Evolutionary conservation across 2,329 filamentous ascomycete species (phyloP), one percentile per base, ranked within the genome.

Genomic region (Talaromyces sp.): DNA sequence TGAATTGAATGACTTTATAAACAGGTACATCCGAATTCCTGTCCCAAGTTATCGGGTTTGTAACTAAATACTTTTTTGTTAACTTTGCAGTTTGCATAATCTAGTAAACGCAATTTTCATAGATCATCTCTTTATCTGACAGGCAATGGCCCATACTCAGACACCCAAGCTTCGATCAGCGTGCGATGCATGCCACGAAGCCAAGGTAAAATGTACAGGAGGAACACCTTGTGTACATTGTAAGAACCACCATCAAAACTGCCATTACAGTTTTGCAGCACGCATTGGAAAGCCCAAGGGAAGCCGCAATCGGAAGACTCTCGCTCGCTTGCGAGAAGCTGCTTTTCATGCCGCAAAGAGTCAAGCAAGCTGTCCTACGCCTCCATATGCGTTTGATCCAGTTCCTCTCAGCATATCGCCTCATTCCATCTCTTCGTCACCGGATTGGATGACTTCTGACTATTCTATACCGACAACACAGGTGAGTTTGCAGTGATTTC

Each of bases 211-310:
- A 31, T 62, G 66, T 38, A 47, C 67, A 13, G 54, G 66, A n/a
- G 66, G 66, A 11, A 49, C 45, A 5, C 63, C 66, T 15, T 67
- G 66, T 38, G 53, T 65, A 34, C 51, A 65, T 22, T 67, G 66
- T 51, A 60, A 64, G 29, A 67, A 63, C 17, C 59, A 63, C n/a
- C 53, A 47, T 17, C 61, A 59, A n/a, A 49, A 29, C 27, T 67
- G 66, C n/a, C 58, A 59, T 40, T 67, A 67, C 63, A 67, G 66
- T 34, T 58, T 56, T 38, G 59, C 63, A 34, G 59, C 58, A 17
- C 63, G 66, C n/a, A 65, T 67, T 58, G 66, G 66, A 13, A 62
- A 63, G 31, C 66, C 66, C n/a, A 67, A 67, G 45, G 63, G 63
- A 2, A 67, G 63, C 43, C 54, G 63, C 40, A 67, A 67, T 58